Evolutionary conservation across 768 basidiomycete species (phyloP), one percentile per base, ranked within the genome.

Genomic region (Lactarius tabidus): DNA sequence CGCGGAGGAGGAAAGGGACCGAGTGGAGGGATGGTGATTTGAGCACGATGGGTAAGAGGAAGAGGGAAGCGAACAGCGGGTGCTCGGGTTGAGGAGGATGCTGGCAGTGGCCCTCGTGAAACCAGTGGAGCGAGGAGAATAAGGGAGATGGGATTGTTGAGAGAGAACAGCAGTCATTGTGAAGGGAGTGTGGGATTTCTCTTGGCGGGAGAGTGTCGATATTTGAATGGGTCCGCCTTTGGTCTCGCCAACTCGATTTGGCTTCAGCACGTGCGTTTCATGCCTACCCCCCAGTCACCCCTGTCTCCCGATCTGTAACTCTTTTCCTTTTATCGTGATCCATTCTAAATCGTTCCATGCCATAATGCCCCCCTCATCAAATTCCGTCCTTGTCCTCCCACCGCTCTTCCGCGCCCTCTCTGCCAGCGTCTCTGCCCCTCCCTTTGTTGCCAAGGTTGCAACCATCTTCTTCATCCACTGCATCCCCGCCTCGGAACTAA

Each of bases 71-170:
- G 39, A 20, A n/a, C 15, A 29, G 7, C 15, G 41, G 3, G 56
- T 60, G 58, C 39, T 57, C 29, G 65, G 57, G 39, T 66, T 60
- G 60, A 56, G 63, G 29, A 65, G 65, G 14, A 64, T 63, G 8
- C 63, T 41, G 3, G 12, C 7, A 48, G 45, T 48, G 7, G 56
- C 56, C 14, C 36, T 23, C 2, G 52, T 17, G 29, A 53, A 48
- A 0, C 12, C 23, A 48, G 45, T 6, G 1, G 55, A 43, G 6
- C 45, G 54, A 6, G 64, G 4, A 17, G 43, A 1, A 6, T 57
- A 17, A 17, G 51, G 17, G 7, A 6, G 15, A 1, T 51, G 23
- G 23, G 20, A 0, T 20, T 3, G 51, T 51, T 52, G 63, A 45
- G 45, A 6, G 31, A 60, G 53, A 43, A 66, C 59, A 12, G 67